Base-by-base conservation (phyloP, 106 monocot genomes). In the Allium fistulosum region DNA sequence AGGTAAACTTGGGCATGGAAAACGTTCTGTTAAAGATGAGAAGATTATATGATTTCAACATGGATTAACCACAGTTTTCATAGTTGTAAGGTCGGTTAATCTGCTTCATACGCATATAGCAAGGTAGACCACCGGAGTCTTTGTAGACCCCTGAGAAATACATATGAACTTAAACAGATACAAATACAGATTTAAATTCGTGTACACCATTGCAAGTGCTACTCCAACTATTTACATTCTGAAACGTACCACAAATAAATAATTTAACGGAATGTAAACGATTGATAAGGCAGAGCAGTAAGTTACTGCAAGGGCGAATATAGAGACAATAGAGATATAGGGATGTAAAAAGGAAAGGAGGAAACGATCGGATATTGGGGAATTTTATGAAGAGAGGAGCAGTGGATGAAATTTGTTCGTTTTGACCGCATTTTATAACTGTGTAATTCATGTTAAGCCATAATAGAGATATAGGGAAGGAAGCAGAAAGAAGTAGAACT, bases 331-430 rank as follows among this genome's bases (percentile, higher is more conserved):
- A 94, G 79, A 78, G 82, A 94, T 77, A 94, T 82, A 9, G 8
- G 94, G 94, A 59, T 94, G 84, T 65, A 94, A 75, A 63, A 94
- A 69, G 22, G 90, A 88, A 61, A 97, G 86, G 72, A 92, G 51
- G 74, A 86, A 15, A 64, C 88, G 91, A 80, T 92, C 96, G 58
- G 90, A 87, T 58, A 84, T n/a, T 58, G 53, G 90, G 78, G 75
- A 71, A 81, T 50, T 71, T 28, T 69, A 84, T 72, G 76, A 87
- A 94, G 28, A 60, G 46, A 7, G 68, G 59, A 13, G 94, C 94
- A 4, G 82, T 57, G 37, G 68, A 28, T 4, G 94, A 69, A 51
- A 94, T 85, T n/a, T 77, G 49, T 13, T 65, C 58, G 65, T 96
- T 88, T 69, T 96, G 91, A 26, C 81, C 83, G 11, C 74, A 79